phyloP scores from a whole-genome alignment of 139 green algal genomes.

The Deuterostichococcus epilithicus region DNA sequence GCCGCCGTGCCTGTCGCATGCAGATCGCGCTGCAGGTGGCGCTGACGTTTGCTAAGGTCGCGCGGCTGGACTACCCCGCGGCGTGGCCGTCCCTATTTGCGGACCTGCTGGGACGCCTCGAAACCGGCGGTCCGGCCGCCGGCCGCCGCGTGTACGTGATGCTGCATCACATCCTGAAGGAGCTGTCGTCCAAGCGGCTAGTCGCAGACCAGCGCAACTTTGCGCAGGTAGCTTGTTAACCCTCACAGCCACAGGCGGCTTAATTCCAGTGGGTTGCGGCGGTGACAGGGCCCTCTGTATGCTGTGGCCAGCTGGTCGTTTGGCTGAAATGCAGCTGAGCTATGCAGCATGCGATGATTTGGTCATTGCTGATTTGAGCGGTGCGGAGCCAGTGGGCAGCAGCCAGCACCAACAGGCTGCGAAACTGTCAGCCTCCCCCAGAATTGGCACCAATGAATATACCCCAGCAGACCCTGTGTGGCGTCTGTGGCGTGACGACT shows the following conservation, averaged over 20 bases:
- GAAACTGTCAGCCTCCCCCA: too few species aligned
- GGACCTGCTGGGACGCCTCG: constrained; percentile 53
- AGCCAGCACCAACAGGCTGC: too few species aligned
- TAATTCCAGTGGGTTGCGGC: too few species aligned
- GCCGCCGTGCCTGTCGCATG: background rate
- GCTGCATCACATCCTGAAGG: constrained; percentile 94
- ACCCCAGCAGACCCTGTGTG: too few species aligned
- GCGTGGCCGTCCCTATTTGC: constrained; percentile 81
- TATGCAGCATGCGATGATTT: too few species aligned
- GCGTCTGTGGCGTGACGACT: background rate
- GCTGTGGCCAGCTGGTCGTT: too few species aligned
- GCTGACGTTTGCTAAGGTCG: constrained; percentile 84
- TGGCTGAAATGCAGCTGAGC: too few species aligned
- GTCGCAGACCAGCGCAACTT: constrained; percentile 81
- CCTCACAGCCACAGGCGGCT: too few species aligned
- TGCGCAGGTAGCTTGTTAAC: constrained; percentile 47
- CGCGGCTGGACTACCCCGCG: constrained; percentile 77
- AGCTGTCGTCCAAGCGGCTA: constrained; percentile 88
- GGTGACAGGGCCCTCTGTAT: too few species aligned
- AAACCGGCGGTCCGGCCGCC: constrained; percentile 18
- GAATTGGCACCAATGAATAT: too few species aligned
- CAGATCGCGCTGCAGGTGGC: constrained; percentile 84
- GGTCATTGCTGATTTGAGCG: too few species aligned
- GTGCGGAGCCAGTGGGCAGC: too few species aligned
- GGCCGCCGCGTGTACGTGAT: constrained; percentile 70